These are phyloP conservation scores for Nitzschia sp. DNA, from an alignment of 108 stramenopile genomes.

Conservation along the genomic window DNA sequence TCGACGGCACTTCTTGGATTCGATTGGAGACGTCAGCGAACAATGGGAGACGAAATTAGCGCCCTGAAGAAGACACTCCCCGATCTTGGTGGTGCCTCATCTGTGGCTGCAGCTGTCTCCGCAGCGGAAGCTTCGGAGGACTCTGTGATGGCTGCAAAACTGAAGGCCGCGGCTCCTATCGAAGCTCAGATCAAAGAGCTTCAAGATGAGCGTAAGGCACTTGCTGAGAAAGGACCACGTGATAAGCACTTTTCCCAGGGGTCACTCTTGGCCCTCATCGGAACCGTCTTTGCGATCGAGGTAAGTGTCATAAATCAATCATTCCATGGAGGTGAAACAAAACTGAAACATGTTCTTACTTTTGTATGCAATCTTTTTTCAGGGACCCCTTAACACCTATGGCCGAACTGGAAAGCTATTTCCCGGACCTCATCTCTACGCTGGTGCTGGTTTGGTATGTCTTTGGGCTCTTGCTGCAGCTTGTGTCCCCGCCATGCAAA, in stretches of 20 bases:
- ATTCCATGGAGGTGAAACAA: neutral
- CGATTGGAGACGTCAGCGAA: slow-evolving; percentile 92
- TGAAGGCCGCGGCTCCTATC: slow-evolving; percentile 55
- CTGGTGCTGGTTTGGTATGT: slow-evolving; percentile 92
- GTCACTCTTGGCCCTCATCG: slow-evolving; percentile 82
- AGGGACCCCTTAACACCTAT: slow-evolving; percentile 96
- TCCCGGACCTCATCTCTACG: slow-evolving; percentile 97
- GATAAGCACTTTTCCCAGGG: slow-evolving; percentile 93
- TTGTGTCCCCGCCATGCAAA: slow-evolving; percentile 95
- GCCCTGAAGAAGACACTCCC: slow-evolving; percentile 69
- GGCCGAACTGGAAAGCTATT: slow-evolving; percentile 96
- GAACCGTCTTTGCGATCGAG: slow-evolving; percentile 94
- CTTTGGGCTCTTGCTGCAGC: slow-evolving; percentile 89
- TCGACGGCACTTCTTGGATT: slow-evolving; percentile 90
- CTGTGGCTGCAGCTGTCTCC: slow-evolving; percentile 42
- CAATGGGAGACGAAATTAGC: slow-evolving; percentile 85
- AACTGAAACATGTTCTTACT: neutral
- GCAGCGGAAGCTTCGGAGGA: slow-evolving; percentile 62
- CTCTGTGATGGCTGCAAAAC: slow-evolving; percentile 35
- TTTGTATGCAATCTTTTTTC: slow-evolving; percentile 1
- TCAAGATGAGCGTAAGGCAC: slow-evolving; percentile 79
- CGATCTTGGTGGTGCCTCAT: slow-evolving; percentile 43
- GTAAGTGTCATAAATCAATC: slow-evolving; percentile 35
- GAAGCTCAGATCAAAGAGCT: slow-evolving; percentile 72
- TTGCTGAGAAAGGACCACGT: slow-evolving; percentile 54